A percentile compares a stretch with the other conserved stretches of the same genome.
phyloP scores from a whole-genome alignment of 2,329 filamentous ascomycete genomes.

The Parastagonospora nodorum region DNA sequence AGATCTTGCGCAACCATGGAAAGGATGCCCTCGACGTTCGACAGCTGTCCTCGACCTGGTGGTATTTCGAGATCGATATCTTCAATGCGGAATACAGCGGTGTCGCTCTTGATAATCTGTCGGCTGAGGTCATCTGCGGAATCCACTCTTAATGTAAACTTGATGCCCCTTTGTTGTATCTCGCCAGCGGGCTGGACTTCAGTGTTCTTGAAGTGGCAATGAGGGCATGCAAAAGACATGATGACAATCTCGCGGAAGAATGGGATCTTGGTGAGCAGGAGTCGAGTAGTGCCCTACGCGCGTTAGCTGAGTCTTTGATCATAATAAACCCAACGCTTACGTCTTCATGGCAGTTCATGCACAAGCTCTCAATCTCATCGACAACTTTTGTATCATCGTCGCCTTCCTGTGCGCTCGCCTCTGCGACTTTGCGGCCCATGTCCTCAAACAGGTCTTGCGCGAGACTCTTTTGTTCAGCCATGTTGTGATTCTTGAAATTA shows the following conservation, averaged over 20 bases:
- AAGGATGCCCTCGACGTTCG: slow-evolving; percentile 90
- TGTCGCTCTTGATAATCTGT: slow-evolving; percentile 91
- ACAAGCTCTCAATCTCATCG: slow-evolving; percentile 59
- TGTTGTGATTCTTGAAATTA: slow-evolving; percentile 16
- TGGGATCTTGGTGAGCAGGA: slow-evolving; percentile 89
- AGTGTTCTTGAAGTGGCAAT: slow-evolving; percentile 89
- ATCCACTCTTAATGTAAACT: slow-evolving; percentile 82
- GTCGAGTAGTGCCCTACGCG: slow-evolving; percentile 76
- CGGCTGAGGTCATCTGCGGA: slow-evolving; percentile 75
- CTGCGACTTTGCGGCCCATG: slow-evolving; percentile 56
- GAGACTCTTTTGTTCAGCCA: slow-evolving; percentile 46
- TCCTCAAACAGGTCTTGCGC: slow-evolving; percentile 58
- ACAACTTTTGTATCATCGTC: slow-evolving; percentile 54
- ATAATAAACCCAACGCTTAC: slow-evolving; percentile 27
- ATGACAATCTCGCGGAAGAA: slow-evolving; percentile 98
- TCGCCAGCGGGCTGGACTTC: slow-evolving; percentile 91
- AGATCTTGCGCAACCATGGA: slow-evolving; percentile 79
- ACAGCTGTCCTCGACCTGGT: slow-evolving; percentile 85
- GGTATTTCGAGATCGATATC: slow-evolving; percentile 94
- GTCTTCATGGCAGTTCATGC: slow-evolving; percentile 61
- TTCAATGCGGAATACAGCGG: slow-evolving; percentile 82
- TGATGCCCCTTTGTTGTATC: slow-evolving; percentile 85
- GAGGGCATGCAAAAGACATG: slow-evolving; percentile 92
- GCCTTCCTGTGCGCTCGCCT: slow-evolving; percentile 43
- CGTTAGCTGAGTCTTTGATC: slow-evolving; percentile 18